These are phyloP conservation scores for Licmophora abbreviata DNA, from an alignment of 108 stramenopile genomes.

Conservation along the genomic window DNA sequence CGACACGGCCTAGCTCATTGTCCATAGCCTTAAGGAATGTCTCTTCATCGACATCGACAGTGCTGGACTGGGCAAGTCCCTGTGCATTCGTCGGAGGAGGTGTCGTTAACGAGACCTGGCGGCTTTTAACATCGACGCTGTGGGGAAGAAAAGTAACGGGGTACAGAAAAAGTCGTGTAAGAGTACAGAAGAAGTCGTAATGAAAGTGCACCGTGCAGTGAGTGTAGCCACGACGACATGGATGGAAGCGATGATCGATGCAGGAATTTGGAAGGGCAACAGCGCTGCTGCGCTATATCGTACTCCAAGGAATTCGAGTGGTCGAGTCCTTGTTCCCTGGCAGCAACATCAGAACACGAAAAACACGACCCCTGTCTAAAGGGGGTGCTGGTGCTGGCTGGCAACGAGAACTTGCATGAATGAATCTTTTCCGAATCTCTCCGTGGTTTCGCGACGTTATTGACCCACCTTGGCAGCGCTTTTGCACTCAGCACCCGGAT, in stretches of 20 bases:
- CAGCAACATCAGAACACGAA: no score
- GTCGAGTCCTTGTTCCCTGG: not conserved
- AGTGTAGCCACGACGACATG: not conserved
- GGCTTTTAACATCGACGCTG: constrained; percentile 58
- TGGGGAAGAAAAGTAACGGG: not conserved
- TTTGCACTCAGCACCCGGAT: no score
- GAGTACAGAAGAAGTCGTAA: not conserved
- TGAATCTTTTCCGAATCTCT: no score
- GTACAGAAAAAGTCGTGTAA: constrained; percentile 3
- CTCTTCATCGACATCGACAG: constrained; percentile 31
- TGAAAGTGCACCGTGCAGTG: not conserved
- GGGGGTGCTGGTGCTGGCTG: no score
- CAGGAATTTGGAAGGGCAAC: not conserved
- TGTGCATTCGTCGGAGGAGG: constrained; percentile 82
- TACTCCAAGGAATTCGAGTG: not conserved
- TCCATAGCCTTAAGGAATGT: constrained; percentile 79
- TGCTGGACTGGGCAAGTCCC: constrained; percentile 47
- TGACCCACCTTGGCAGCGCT: no score
- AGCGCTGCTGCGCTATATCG: not conserved
- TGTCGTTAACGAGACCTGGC: constrained; percentile 76
- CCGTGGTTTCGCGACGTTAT: no score
- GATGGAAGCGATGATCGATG: not conserved
- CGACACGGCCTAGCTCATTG: constrained; percentile 79
- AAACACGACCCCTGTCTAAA: no score
- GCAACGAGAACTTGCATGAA: no score